Conservation (phyloP, 306 rosid genomes). For the Betula pendula region DNA sequence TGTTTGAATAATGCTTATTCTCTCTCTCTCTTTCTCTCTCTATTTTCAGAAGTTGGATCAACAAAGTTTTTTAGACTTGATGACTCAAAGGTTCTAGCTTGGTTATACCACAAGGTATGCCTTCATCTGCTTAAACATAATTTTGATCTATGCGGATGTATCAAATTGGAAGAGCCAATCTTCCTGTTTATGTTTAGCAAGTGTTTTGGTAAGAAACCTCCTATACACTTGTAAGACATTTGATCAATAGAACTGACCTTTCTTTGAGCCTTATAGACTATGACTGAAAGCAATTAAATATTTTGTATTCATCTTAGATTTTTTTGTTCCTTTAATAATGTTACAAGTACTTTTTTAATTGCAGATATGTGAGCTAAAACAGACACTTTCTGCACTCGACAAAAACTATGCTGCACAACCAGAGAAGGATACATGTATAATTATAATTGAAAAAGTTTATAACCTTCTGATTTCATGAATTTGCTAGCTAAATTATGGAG, state of each 20-base stretch:
- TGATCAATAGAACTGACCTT: neutral
- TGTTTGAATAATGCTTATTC: neutral
- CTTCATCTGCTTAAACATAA: slow-evolving; percentile 10
- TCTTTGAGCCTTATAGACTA: neutral
- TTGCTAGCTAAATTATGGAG: neutral
- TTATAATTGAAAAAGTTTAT: slow-evolving; percentile 5
- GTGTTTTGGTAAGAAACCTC: slow-evolving; percentile 3
- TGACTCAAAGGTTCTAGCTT: slow-evolving; percentile 77
- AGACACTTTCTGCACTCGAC: slow-evolving; percentile 70
- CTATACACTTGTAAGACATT: neutral
- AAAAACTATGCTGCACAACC: slow-evolving; percentile 77
- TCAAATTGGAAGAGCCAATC: slow-evolving; percentile 4
- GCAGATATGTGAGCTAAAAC: slow-evolving; percentile 76
- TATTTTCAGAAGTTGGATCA: slow-evolving; percentile 76
- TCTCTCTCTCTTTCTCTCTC: slow-evolving; percentile 27
- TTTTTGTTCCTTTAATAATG: slow-evolving; percentile 1
- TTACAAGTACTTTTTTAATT: slow-evolving; percentile 29
- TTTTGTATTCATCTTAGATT: neutral
- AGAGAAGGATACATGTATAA: slow-evolving; percentile 75
- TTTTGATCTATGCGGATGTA: slow-evolving; percentile 11
- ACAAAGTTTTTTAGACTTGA: slow-evolving; percentile 83
- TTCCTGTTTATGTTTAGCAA: slow-evolving; percentile 1
- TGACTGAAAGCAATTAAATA: neutral
- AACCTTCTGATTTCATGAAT: neutral
- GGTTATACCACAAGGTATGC: slow-evolving; percentile 81